These are phyloP conservation scores for Malbranchea cinnamomea DNA, from an alignment of 2,329 filamentous ascomycete species.

Conservation along the genomic window DNA sequence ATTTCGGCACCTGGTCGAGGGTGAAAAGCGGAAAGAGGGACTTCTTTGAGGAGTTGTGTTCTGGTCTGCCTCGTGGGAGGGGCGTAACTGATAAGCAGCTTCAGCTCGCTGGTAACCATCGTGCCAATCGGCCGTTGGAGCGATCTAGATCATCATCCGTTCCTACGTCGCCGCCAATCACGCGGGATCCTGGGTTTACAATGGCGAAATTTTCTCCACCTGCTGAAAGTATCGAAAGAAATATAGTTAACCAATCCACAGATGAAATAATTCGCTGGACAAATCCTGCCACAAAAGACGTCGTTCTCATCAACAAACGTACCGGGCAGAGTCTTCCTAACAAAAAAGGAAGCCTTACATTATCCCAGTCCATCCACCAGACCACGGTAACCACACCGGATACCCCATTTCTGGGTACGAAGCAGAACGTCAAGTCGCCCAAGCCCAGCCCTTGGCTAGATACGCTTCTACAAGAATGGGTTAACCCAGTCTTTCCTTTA, in stretches of 20 bases:
- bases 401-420: no score
- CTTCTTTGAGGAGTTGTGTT: conserved; percentile 11
- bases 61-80: conserved; percentile 9
- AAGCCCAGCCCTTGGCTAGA: conserved; percentile 40
- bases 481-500: conserved; percentile 59
- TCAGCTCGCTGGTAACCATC: no score
- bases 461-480: conserved; percentile 48
- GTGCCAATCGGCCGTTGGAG: no score
- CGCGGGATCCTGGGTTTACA: no score
- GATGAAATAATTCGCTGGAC: conserved; percentile 37
- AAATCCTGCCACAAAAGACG: conserved; percentile 40
- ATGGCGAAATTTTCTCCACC: no score
- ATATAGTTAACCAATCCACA: conserved; percentile 1
- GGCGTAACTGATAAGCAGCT: no score
- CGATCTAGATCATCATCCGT: no score
- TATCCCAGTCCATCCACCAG: no score
- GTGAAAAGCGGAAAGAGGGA: conserved; percentile 22
- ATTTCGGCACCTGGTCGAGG: conserved; percentile 27
- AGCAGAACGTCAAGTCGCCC: no score
- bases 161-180: no score
- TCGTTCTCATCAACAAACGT: conserved; percentile 19
- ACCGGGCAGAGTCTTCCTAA: conserved; percentile 20
- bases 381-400: no score
- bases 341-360: conserved; percentile 6
- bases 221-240: no score